Percentiles rank a stretch among this genome's conserved stretches.
These are phyloP conservation scores for Arthrobotrys musiformis DNA, from an alignment of 2,329 filamentous ascomycete genomes.

Conservation along the genomic window DNA sequence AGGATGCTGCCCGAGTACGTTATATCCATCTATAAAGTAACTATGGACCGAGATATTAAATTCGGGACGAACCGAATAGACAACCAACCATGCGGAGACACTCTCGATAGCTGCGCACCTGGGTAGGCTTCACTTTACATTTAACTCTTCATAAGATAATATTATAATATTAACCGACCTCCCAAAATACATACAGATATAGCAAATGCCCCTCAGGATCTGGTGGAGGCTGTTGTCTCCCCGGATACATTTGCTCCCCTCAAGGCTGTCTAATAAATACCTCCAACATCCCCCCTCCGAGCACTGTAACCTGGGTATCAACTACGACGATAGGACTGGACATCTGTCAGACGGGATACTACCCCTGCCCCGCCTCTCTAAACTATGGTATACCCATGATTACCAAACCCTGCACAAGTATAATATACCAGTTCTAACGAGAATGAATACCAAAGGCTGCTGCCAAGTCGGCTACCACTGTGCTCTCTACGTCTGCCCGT, in stretches of 20 bases:
- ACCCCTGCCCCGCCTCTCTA: slow-evolving; percentile 36
- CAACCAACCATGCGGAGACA: slow-evolving; percentile 32
- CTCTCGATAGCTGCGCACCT: slow-evolving; percentile 29
- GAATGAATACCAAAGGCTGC: slow-evolving; percentile 23
- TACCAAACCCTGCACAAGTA: not conserved
- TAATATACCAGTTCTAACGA: not conserved
- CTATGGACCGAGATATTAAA: not conserved
- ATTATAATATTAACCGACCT: not conserved
- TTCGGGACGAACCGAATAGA: slow-evolving; percentile 1
- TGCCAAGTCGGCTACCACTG: slow-evolving; percentile 49
- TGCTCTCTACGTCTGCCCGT: slow-evolving; percentile 29
- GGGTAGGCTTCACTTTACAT: slow-evolving; percentile 13
- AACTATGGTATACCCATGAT: slow-evolving; percentile 30
- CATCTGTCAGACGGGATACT: slow-evolving; percentile 42
- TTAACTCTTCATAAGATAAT: rapidly evolving
- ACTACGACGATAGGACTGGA: slow-evolving; percentile 38
- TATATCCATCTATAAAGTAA: not conserved
- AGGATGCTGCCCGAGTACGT: slow-evolving; percentile 74
- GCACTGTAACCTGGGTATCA: slow-evolving; percentile 9
- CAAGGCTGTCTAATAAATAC: slow-evolving; percentile 43
- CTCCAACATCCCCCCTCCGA: slow-evolving; percentile 2
- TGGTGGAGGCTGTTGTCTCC: slow-evolving; percentile 45
- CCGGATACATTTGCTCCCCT: slow-evolving; percentile 49
- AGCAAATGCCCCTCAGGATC: slow-evolving; percentile 37
- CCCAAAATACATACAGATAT: slow-evolving; percentile 9